A percentile compares a stretch with the other conserved stretches of the same genome.
Evolutionary conservation across 192 early-diverging fungal genomes (phyloP).

Genomic region (Spinellus fusiger): DNA sequence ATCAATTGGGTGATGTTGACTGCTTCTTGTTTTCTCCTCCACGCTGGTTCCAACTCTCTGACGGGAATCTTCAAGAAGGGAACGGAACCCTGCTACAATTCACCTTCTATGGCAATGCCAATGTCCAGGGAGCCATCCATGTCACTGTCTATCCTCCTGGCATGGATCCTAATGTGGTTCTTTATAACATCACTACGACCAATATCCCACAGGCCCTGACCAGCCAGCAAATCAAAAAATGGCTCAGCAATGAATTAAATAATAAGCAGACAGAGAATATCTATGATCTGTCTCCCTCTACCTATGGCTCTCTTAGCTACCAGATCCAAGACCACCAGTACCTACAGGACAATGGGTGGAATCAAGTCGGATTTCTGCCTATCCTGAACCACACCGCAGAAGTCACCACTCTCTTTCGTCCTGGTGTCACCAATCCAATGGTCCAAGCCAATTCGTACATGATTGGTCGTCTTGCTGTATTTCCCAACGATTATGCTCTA

Average conservation of each 20-base stretch:
- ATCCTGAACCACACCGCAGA: conserved; percentile 17
- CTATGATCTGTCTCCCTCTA: conserved; percentile 18
- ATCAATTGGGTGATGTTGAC: conserved; percentile 4
- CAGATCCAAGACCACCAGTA: conserved; percentile 15
- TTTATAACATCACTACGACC: conserved; percentile 1
- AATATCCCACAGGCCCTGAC: neutral
- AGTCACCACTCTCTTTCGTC: conserved; percentile 11
- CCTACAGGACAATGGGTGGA: conserved; percentile 21
- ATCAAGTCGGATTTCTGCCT: conserved; percentile 27
- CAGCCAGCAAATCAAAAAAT: neutral
- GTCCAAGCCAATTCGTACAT: neutral
- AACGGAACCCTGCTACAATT: conserved; percentile 20
- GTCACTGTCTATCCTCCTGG: conserved; percentile 13
- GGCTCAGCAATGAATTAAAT: conserved; percentile 13
- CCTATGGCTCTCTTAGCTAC: conserved; percentile 13
- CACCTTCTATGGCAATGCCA: conserved; percentile 9
- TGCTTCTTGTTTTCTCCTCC: conserved; percentile 21
- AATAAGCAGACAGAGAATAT: conserved; percentile 11
- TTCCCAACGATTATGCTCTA: conserved; percentile 2
- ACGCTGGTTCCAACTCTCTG: conserved; percentile 5
- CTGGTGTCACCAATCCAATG: conserved; percentile 1
- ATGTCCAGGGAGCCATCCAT: conserved; percentile 11
- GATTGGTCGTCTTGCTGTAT: conserved; percentile 12
- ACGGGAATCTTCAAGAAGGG: conserved; percentile 3
- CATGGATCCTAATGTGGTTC: conserved; percentile 24